Percentiles rank a stretch among this genome's conserved stretches.
Conservation (phyloP, 148 eudicot species). For the Amaranthus cruentus region DNA sequence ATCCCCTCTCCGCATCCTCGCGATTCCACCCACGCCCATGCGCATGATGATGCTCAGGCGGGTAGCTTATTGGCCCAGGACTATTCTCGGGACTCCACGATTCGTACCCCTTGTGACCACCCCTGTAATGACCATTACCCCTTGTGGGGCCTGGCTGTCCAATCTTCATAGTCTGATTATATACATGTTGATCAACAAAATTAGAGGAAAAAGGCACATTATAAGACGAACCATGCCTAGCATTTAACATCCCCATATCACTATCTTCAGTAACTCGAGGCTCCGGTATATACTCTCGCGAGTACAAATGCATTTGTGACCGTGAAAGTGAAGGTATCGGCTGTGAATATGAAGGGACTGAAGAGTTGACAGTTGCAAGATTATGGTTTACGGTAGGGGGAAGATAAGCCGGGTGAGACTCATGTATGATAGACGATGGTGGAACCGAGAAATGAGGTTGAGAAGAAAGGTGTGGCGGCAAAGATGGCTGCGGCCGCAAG, state of each 20-base stretch:
- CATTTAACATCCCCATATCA: conserved; percentile 22
- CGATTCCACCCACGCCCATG: conserved; percentile 34
- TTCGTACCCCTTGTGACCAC: conserved; percentile 39
- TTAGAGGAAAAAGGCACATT: conserved; percentile 25
- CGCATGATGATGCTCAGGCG: conserved; percentile 25
- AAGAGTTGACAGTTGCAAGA: conserved; percentile 6
- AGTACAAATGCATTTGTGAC: conserved; percentile 24
- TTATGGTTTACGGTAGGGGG: conserved; percentile 14
- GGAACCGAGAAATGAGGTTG: neutral
- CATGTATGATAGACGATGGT: conserved; percentile 4
- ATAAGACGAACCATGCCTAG: conserved; percentile 30
- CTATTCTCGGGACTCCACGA: conserved; percentile 59
- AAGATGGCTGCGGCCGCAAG: conserved; percentile 21
- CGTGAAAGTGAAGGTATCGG: conserved; percentile 17
- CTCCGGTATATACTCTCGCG: conserved; percentile 10
- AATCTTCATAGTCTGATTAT: conserved; percentile 29
- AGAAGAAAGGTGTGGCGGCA: conserved; percentile 22
- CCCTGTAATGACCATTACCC: conserved; percentile 23
- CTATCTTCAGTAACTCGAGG: conserved; percentile 26
- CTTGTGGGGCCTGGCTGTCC: conserved; percentile 18
- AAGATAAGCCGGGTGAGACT: conserved; percentile 12
- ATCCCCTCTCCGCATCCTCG: conserved; percentile 31
- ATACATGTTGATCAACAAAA: conserved; percentile 29
- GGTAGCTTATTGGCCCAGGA: conserved; percentile 46
- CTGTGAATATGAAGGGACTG: neutral